A percentile compares a stretch with the other conserved stretches of the same genome.
Conservation (phyloP, 2,329 filamentous ascomycete species). For the Microsporum canis region DNA sequence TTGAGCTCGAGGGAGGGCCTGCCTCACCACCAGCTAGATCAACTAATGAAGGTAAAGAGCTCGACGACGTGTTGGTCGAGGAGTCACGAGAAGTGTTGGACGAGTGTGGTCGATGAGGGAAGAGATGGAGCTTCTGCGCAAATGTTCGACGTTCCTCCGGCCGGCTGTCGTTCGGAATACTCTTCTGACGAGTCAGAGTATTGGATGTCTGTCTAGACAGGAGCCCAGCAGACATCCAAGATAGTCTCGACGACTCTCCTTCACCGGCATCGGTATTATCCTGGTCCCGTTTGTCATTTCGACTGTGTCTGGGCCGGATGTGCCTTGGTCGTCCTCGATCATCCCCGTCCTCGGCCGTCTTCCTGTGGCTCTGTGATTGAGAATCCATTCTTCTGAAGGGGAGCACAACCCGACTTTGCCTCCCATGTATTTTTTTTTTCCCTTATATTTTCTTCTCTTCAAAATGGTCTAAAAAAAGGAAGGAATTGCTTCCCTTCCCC, state of each 20-base stretch:
- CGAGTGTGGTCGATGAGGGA: conserved; percentile 20
- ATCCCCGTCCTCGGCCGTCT: conserved; percentile 10
- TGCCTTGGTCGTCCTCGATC: conserved; percentile 8
- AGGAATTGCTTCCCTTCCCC: background rate
- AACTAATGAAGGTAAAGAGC: conserved; percentile 25
- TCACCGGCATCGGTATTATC: background rate
- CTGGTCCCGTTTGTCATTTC: background rate
- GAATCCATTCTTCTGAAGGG: conserved; percentile 9
- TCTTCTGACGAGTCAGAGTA: conserved; percentile 10
- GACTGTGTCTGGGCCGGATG: background rate
- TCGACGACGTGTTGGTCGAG: conserved; percentile 33
- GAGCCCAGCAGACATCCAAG: conserved; percentile 8
- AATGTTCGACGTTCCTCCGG: conserved; percentile 14
- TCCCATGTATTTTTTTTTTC: background rate
- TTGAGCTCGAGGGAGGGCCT: conserved; percentile 16
- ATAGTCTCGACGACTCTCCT: conserved; percentile 7
- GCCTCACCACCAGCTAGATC: conserved; percentile 10
- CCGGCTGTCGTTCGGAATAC: conserved; percentile 11
- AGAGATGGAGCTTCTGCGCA: conserved; percentile 13
- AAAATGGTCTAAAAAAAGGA: background rate
- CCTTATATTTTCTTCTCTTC: background rate
- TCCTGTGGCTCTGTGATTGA: conserved; percentile 1
- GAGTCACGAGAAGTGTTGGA: conserved; percentile 26
- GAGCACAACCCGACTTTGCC: background rate
- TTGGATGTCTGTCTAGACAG: conserved; percentile 12